Conservation (phyloP, 1,139 yeast genomes). For the Zygosaccharomyces sapae region DNA sequence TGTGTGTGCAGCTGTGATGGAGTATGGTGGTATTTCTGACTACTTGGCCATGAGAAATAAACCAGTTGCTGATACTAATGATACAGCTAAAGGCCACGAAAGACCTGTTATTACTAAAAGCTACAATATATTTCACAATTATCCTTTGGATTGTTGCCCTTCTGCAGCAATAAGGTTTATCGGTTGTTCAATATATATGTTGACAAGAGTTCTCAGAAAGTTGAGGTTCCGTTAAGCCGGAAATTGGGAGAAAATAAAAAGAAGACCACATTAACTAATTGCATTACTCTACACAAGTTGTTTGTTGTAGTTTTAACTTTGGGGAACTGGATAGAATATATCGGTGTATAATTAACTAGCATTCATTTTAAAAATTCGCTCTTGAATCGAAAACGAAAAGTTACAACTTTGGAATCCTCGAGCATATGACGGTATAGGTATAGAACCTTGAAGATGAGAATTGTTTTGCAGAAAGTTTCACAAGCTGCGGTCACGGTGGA, state of each 20-base stretch:
- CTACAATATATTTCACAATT: slow-evolving; percentile 61
- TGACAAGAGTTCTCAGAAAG: slow-evolving; percentile 39
- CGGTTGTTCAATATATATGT: slow-evolving; percentile 62
- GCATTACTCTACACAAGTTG: neutral
- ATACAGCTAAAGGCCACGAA: slow-evolving; percentile 24
- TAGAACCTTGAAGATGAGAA: slow-evolving; percentile 51
- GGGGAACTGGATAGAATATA: slow-evolving; percentile 2
- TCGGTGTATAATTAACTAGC: slow-evolving; percentile 1
- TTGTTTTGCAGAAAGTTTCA: slow-evolving; percentile 83
- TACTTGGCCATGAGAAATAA: slow-evolving; percentile 24
- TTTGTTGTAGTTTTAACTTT: neutral
- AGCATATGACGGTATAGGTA: neutral
- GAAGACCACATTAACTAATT: neutral
- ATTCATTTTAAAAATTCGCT: slow-evolving; percentile 1
- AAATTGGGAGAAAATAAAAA: too few relatives aligned
- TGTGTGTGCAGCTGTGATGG: slow-evolving; percentile 63
- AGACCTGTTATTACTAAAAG: slow-evolving; percentile 33
- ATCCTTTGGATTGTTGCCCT: slow-evolving; percentile 79
- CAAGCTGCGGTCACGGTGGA: slow-evolving; percentile 85
- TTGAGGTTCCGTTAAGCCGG: slow-evolving; percentile 10
- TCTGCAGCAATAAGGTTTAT: slow-evolving; percentile 69
- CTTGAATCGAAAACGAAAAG: neutral
- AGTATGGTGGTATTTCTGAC: slow-evolving; percentile 53
- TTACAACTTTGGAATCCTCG: neutral
- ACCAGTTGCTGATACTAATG: slow-evolving; percentile 33